phyloP scores from a whole-genome alignment of 257 asterid species.

The Scutellaria baicalensis region DNA sequence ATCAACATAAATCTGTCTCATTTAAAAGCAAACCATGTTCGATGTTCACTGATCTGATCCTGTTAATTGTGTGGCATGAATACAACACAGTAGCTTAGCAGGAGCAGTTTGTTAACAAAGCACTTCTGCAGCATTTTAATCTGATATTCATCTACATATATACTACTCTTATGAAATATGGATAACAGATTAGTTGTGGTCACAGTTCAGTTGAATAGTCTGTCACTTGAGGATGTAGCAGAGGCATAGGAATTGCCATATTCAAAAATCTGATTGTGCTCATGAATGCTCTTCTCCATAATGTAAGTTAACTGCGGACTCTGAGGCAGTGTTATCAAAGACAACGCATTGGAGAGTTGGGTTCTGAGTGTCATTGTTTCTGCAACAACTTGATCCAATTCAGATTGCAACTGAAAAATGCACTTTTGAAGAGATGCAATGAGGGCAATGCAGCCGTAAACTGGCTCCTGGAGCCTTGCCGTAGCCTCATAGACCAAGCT shows the following conservation, averaged over 20 bases:
- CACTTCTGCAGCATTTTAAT: not conserved
- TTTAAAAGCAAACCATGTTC: not conserved
- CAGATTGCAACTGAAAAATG: slow-evolving; percentile 25
- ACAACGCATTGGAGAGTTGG: slow-evolving; percentile 26
- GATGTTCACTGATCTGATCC: too few relatives aligned
- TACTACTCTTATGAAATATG: not conserved
- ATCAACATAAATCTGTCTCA: not conserved
- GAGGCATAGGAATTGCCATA: not conserved
- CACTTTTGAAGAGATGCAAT: slow-evolving; percentile 33
- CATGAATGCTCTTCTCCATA: too few relatives aligned
- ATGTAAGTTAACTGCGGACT: not conserved
- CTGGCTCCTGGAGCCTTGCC: slow-evolving; percentile 37
- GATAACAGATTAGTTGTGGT: not conserved
- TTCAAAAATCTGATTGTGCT: not conserved
- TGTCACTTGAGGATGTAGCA: not conserved
- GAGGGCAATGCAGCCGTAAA: slow-evolving; percentile 36
- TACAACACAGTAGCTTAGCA: not conserved
- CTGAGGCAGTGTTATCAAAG: slow-evolving; percentile 5
- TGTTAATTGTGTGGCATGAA: too few relatives aligned
- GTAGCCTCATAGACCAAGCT: slow-evolving; percentile 46
- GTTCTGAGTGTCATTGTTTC: slow-evolving; percentile 22
- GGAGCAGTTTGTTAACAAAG: not conserved
- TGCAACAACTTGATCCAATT: slow-evolving; percentile 30
- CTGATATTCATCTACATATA: not conserved
- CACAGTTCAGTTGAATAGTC: not conserved